Conservation (phyloP, 148 eudicot genomes). For the Vaccinium macrocarpon region DNA sequence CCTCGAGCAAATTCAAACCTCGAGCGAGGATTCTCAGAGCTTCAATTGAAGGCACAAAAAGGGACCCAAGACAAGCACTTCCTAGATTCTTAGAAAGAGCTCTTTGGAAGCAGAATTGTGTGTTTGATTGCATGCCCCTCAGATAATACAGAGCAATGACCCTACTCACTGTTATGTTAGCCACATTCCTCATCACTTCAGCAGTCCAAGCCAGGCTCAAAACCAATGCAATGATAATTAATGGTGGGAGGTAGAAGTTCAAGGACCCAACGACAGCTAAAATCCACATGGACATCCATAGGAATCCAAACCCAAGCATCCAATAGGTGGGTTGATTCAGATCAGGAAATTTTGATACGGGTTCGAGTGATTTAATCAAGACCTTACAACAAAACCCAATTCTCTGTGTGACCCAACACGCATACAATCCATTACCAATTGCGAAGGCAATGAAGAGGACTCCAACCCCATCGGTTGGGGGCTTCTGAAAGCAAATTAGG, state of each 20-base stretch:
- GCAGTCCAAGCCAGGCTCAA: conserved; percentile 88
- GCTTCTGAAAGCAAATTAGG: conserved; percentile 79
- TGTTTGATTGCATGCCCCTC: conserved; percentile 87
- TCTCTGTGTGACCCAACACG: conserved; percentile 89
- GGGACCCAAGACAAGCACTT: conserved; percentile 85
- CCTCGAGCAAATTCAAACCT: conserved; percentile 82
- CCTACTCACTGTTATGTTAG: conserved; percentile 77
- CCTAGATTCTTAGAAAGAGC: conserved; percentile 82
- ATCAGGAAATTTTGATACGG: conserved; percentile 65
- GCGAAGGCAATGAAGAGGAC: conserved; percentile 60
- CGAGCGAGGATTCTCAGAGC: conserved; percentile 80
- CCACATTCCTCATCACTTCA: conserved; percentile 97
- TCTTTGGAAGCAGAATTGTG: conserved; percentile 82
- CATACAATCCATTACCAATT: conserved; percentile 81
- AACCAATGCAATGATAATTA: conserved; percentile 50
- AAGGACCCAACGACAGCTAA: conserved; percentile 83
- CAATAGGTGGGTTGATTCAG: conserved; percentile 72
- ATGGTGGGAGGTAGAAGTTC: conserved; percentile 67
- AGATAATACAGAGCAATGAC: conserved; percentile 86
- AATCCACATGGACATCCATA: conserved; percentile 91
- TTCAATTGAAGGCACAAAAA: conserved; percentile 93
- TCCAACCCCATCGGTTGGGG: conserved; percentile 73
- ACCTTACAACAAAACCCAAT: conserved; percentile 57
- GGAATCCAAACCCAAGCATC: conserved; percentile 78
- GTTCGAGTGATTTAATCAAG: conserved; percentile 74